Evolutionary conservation across 495 filamentous ascomycete species (phyloP), one percentile per base, ranked within the genome.

Genomic region (Aspergillus funiculosus): DNA sequence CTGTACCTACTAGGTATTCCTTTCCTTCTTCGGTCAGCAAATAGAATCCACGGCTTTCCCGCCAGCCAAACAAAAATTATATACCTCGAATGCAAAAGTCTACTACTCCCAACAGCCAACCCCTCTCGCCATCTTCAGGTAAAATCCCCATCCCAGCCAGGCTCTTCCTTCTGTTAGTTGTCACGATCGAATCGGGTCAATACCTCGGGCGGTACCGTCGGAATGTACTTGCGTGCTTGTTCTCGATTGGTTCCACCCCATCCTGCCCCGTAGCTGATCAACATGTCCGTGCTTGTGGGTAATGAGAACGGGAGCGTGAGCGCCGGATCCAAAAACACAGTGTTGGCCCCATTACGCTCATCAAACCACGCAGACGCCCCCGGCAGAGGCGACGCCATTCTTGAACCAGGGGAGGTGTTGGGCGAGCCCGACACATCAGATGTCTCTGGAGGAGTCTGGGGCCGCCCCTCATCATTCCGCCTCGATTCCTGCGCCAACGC

Each of bases 251-350:
- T 73, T 0, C 92, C 92, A 3, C 92, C 92, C 52, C 95, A 88
- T 9, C 92, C 92, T 20, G 94, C 91, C 6, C 92, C 92, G 56
- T 92, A 99, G 52, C 80, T 89, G 27, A 99, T 76, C 50, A 95
- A 73, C 92, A 99, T 97, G 61, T 97, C 92, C 11, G 91, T 95
- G 47, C 89, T 94, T 4, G 92, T 95, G 1, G 92, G 92, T 15
- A 99, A 72, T 24, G 83, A 83, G 61, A 99, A 99, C 1, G 94
- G 94, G 19, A 99, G 77, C 78, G 95, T 95, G 28, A 94, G 71
- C 8, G 89, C 83, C 13, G 91, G 87, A 58, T 97, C 89, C 19
- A 97, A 67, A 27, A 96, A 78, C 20, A 96, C 54, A 4, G 50
- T 58, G 34, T 61, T 63, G 8, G 90, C 47, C 5, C 58, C 54